Conservation (phyloP, 2,329 filamentous ascomycete genomes). For the Arthrobotrys pseudoclavata region DNA sequence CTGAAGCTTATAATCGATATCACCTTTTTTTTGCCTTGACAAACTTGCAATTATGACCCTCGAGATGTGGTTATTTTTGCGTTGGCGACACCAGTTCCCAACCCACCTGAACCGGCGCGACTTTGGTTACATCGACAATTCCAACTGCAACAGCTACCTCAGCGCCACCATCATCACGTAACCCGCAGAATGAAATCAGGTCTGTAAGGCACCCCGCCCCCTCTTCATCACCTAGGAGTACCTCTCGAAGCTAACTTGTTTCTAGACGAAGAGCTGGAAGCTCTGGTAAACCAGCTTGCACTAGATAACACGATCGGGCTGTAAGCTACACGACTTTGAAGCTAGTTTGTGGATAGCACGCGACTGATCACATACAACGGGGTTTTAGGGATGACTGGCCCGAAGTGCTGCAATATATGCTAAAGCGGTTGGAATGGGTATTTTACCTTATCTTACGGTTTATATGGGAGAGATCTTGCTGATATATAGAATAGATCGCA, state of each 20-base stretch:
- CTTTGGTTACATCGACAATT: constrained; percentile 5
- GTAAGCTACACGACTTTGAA: constrained; percentile 22
- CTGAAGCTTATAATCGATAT: too few relatives aligned
- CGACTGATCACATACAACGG: constrained; percentile 10
- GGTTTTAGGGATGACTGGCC: constrained; percentile 45
- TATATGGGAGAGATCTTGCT: constrained; percentile 9
- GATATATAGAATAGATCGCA: constrained; percentile 35
- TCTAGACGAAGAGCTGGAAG: constrained; percentile 57
- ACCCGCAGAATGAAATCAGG: constrained; percentile 54
- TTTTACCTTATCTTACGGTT: background rate
- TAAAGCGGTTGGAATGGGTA: constrained; percentile 56
- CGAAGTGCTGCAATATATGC: constrained; percentile 52
- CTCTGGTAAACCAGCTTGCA: constrained; percentile 52
- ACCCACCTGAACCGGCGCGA: constrained; percentile 5
- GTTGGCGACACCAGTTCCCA: constrained; percentile 11
- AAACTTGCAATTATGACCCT: too few relatives aligned
- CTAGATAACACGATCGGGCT: constrained; percentile 40
- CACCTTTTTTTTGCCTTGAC: too few relatives aligned
- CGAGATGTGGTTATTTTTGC: constrained; percentile 18
- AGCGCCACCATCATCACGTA: constrained; percentile 22
- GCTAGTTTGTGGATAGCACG: constrained; percentile 1
- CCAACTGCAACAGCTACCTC: background rate
- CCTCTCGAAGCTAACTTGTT: constrained; percentile 7
- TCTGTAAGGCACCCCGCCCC: constrained; percentile 43
- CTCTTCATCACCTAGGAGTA: background rate